Percentiles rank a stretch among this genome's conserved stretches.
Evolutionary conservation across 2,329 filamentous ascomycete genomes (phyloP).

Genomic region (Colletotrichum sidae): DNA sequence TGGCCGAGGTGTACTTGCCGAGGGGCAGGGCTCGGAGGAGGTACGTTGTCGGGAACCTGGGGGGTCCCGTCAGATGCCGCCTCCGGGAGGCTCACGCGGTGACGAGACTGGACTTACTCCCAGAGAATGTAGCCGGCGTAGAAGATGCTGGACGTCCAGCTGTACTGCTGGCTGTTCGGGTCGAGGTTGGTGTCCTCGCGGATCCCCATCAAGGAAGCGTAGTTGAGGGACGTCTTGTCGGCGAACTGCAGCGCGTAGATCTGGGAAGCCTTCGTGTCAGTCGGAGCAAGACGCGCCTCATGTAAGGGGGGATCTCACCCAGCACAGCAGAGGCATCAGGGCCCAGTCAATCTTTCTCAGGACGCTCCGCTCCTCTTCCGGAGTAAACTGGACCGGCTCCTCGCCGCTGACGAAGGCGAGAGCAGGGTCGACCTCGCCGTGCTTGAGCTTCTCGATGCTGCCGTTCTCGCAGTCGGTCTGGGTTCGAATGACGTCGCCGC

Average conservation of each 20-base stretch:
- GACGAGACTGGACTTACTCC: slow-evolving; percentile 33
- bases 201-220: slow-evolving; percentile 37
- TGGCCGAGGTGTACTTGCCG: slow-evolving; percentile 49
- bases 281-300: neutral
- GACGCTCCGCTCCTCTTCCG: slow-evolving; percentile 26
- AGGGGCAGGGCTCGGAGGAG: slow-evolving; percentile 47
- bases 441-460: slow-evolving; percentile 32
- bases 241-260: slow-evolving; percentile 34
- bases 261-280: neutral
- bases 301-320: neutral
- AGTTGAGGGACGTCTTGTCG: slow-evolving; percentile 35
- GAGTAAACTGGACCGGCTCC: slow-evolving; percentile 30
- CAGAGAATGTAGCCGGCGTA: slow-evolving; percentile 40
- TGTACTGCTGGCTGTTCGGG: slow-evolving; percentile 37
- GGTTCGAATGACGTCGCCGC: slow-evolving; percentile 26
- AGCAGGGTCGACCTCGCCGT: slow-evolving; percentile 29
- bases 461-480: slow-evolving; percentile 29
- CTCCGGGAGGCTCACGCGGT: too few relatives aligned
- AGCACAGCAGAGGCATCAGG: slow-evolving; percentile 24
- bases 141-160: slow-evolving; percentile 40
- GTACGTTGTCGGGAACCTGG: slow-evolving; percentile 50
- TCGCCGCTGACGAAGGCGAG: slow-evolving; percentile 30
- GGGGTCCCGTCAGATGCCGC: neutral
- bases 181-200: slow-evolving; percentile 34
- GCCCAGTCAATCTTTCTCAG: slow-evolving; percentile 29